Base-by-base conservation (phyloP, 192 early-diverging fungal species). In the Radiomyces spectabilis region DNA sequence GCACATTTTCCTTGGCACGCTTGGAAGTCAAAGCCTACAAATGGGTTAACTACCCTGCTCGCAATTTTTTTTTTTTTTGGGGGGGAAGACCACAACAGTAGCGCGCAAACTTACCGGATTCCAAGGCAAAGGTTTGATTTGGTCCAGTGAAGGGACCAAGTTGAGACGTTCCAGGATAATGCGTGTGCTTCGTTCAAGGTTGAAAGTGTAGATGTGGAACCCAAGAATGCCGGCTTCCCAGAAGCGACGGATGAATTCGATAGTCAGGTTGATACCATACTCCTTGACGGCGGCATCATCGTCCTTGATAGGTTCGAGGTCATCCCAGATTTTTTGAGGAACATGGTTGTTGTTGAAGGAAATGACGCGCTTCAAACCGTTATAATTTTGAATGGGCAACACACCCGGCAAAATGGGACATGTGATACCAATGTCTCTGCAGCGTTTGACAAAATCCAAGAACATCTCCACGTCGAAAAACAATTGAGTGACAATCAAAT, bases 281-380 rank as follows among this genome's bases (percentile, higher is more conserved):
- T 92, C 85, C 75, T 96, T 95, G 51, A 98, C 85, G 22, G 94
- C 94, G 66, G 88, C 86, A 73, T 98, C 95, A 57, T 98, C 92
- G 49, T 98, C 95, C 82, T 98, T 96, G 83, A 98, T 98, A 25
- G 87, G 85, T 64, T 95, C 95, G 50, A 98, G 76, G 15, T 78
- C 88, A 41, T 85, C 82, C 71, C 78, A 76, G 57, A 98, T 86
- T 54, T 84, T 66, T 57, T 87, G 70, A 49, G 95, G 95, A n/a
- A 98, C 91, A 53, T 58, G 64, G 56, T 89, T 92, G 59, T 90
- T 87, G 62, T 88, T 86, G 44, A 92, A 83, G 10, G 86, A 79
- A 41, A 91, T 89, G 81, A 95, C 92, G 57, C 90, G 76, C 74
- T 91, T 87, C 75, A 98, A 92, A 42, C 94, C 90, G 42, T 79